A percentile compares a stretch with the other conserved stretches of the same genome.
These are phyloP conservation scores for Tilletia walkeri DNA, from an alignment of 1,284 basidiomycete species.

Conservation along the genomic window DNA sequence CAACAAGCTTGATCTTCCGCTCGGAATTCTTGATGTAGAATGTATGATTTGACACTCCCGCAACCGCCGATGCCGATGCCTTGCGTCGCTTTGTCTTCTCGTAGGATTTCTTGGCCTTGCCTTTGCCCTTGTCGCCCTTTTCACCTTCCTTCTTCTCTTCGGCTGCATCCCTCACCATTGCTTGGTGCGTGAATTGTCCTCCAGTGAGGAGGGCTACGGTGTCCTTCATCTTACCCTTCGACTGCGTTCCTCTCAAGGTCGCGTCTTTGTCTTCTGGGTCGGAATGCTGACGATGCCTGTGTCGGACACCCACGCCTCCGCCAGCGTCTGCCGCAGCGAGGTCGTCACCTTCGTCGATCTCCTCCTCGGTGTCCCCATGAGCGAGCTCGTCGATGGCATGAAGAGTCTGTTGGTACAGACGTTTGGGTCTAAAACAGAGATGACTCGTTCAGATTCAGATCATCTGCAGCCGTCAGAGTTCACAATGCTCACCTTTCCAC, in stretches of 20 bases:
- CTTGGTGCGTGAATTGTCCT: conserved; percentile 39
- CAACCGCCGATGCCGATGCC: conserved; percentile 36
- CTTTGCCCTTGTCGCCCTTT: not conserved
- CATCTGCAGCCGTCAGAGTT: not conserved
- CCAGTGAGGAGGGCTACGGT: conserved; percentile 46
- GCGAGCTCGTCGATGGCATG: conserved; percentile 25
- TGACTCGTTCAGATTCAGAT: not conserved
- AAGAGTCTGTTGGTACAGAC: conserved; percentile 55
- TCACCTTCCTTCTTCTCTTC: conserved; percentile 18
- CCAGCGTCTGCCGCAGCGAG: conserved; percentile 9
- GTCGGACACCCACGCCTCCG: conserved; percentile 12
- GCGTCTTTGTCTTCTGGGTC: conserved; percentile 24
- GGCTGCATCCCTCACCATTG: conserved; percentile 7
- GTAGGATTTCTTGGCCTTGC: not conserved
- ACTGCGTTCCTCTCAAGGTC: not conserved
- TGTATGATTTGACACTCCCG: conserved; percentile 67
- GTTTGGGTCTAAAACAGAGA: conserved; percentile 42
- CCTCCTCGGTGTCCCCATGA: conserved; percentile 11
- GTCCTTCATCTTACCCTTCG: conserved; percentile 27
- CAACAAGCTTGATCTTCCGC: conserved; percentile 79
- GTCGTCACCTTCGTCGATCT: conserved; percentile 10
- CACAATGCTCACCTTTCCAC: conserved; percentile 63
- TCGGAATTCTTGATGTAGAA: conserved; percentile 93
- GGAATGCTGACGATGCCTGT: not conserved
- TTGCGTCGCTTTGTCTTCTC: conserved; percentile 21